Conservation (phyloP, 441 rosid species). For the Raphanus hybrid region DNA sequence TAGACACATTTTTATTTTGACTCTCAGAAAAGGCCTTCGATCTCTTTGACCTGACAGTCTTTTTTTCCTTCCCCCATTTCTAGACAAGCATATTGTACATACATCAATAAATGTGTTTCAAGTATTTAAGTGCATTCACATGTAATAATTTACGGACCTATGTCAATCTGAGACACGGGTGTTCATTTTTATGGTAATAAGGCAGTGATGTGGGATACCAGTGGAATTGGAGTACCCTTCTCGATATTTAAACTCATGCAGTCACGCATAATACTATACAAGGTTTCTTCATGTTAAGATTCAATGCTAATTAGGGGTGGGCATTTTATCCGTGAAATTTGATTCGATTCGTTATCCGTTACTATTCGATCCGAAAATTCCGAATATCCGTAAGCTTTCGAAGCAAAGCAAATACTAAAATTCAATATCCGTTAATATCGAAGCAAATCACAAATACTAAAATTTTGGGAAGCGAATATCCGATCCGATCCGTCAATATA, state of each 20-base stretch:
- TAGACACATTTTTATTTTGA: constrained; percentile 12
- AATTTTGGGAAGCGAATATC: too few relatives aligned
- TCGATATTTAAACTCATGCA: not conserved
- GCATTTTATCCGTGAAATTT: too few relatives aligned
- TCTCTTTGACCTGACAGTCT: constrained; percentile 31
- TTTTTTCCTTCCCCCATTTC: constrained; percentile 5
- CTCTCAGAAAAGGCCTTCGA: constrained; percentile 13
- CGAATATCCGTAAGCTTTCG: too few relatives aligned
- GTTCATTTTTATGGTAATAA: not conserved
- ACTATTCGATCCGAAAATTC: too few relatives aligned
- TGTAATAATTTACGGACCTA: constrained; percentile 10
- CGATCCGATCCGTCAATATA: too few relatives aligned
- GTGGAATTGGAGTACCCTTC: not conserved
- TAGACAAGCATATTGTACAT: not conserved
- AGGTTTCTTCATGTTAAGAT: not conserved
- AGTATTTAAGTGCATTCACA: constrained; percentile 14
- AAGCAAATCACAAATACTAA: too few relatives aligned
- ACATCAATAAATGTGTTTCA: not conserved
- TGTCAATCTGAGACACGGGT: constrained; percentile 18
- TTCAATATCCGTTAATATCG: too few relatives aligned
- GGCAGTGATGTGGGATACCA: not conserved
- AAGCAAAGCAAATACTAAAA: too few relatives aligned
- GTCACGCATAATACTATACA: too few relatives aligned
- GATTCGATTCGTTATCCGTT: too few relatives aligned
- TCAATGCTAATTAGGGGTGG: not conserved